Percentiles rank a stretch among this genome's conserved stretches.
Conservation (phyloP, 2,329 filamentous ascomycete species). For the Penicillium decumbens region DNA sequence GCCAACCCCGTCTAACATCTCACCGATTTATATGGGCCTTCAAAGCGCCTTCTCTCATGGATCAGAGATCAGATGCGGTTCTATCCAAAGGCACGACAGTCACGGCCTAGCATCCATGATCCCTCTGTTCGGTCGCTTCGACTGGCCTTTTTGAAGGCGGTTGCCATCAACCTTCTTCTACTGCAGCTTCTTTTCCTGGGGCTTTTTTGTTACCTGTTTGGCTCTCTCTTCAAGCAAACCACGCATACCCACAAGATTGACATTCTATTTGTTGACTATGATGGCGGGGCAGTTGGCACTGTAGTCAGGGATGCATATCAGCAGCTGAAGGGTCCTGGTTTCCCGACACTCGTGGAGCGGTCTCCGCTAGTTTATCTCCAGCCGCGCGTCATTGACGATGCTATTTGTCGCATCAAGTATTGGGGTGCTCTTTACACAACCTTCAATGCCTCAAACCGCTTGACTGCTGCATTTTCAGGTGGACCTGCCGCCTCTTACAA, state of each 20-base stretch:
- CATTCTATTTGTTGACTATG: slow-evolving; percentile 39
- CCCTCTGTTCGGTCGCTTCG: slow-evolving; percentile 18
- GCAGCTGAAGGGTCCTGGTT: slow-evolving; percentile 23
- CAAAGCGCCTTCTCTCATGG: not conserved
- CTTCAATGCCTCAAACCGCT: slow-evolving; percentile 36
- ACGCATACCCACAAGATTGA: slow-evolving; percentile 33
- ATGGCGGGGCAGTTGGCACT: slow-evolving; percentile 33
- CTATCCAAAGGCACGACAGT: slow-evolving; percentile 18
- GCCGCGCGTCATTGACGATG: slow-evolving; percentile 17
- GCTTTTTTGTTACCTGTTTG: slow-evolving; percentile 37
- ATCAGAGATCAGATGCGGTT: slow-evolving; percentile 2
- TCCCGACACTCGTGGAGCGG: slow-evolving; percentile 31
- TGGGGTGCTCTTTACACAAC: slow-evolving; percentile 35
- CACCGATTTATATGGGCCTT: not conserved
- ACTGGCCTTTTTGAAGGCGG: slow-evolving; percentile 17
- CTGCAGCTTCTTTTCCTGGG: slow-evolving; percentile 38
- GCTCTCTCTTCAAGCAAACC: slow-evolving; percentile 34
- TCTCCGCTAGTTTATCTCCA: slow-evolving; percentile 16
- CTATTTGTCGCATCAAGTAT: slow-evolving; percentile 35
- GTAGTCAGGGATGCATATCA: slow-evolving; percentile 33
- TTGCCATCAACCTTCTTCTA: slow-evolving; percentile 27
- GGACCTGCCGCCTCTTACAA: slow-evolving; percentile 36
- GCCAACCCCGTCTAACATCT: not conserved
- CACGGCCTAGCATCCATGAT: slow-evolving; percentile 17
- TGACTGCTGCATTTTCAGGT: slow-evolving; percentile 36